A percentile compares a stretch with the other conserved stretches of the same genome.
These are phyloP conservation scores for Eimeria mitis DNA, from an alignment of 169 alveolate genomes.

Conservation along the genomic window DNA sequence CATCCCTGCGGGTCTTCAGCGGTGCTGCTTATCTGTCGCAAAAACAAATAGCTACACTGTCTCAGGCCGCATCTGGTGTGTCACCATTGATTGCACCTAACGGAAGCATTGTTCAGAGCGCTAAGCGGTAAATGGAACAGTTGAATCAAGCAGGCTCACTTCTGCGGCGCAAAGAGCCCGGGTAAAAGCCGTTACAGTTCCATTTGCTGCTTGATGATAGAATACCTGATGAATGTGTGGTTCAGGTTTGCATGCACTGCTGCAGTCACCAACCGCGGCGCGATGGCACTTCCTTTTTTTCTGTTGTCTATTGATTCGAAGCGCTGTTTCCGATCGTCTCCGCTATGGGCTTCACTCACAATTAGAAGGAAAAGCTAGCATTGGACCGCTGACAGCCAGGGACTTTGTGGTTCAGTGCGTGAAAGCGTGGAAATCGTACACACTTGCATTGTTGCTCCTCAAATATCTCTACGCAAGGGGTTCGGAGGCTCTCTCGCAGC, in stretches of 20 bases:
- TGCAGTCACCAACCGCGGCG: conserved; percentile 76
- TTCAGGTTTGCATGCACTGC: conserved; percentile 68
- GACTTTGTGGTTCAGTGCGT: conserved; percentile 49
- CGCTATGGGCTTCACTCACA: conserved; percentile 36
- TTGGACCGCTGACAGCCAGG: neutral
- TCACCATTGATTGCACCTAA: neutral
- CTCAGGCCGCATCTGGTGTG: conserved; percentile 65
- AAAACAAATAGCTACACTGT: conserved; percentile 42
- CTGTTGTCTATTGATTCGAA: conserved; percentile 57
- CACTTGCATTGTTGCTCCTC: conserved; percentile 54
- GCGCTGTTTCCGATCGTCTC: conserved; percentile 64
- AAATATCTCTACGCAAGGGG: conserved; percentile 70
- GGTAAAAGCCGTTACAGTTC: neutral
- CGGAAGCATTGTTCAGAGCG: neutral
- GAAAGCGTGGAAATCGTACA: conserved; percentile 72
- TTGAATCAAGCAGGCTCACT: neutral
- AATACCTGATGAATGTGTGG: neutral
- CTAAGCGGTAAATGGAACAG: neutral
- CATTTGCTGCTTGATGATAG: neutral
- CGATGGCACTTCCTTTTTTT: conserved; percentile 61
- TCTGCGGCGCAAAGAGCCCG: neutral
- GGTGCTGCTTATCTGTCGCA: conserved; percentile 62
- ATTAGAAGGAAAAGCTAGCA: neutral
- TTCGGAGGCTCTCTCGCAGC: conserved; percentile 54
- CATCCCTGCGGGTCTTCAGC: conserved; percentile 58